phyloP scores from a whole-genome alignment of 1,284 basidiomycete species.

The Sporisorium exsertum region DNA sequence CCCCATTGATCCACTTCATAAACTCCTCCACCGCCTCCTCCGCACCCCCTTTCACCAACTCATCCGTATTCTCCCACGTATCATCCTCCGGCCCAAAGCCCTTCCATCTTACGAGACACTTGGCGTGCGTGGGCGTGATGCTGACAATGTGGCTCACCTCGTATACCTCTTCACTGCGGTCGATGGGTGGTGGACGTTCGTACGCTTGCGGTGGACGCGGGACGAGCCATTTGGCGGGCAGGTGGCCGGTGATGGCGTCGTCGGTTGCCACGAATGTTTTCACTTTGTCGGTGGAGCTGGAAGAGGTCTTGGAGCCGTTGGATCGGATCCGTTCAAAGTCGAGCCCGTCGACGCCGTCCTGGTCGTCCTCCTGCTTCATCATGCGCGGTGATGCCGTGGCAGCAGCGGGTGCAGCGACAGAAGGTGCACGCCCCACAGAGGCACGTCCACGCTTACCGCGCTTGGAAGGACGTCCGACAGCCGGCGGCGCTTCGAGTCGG shows the following conservation, averaged over 20 bases:
- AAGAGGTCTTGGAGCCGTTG: constrained; percentile 25
- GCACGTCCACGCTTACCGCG: constrained; percentile 1
- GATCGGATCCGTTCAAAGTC: constrained; percentile 32
- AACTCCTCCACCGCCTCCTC: constrained; percentile 68
- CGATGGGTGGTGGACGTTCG: constrained; percentile 34
- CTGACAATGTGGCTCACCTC: constrained; percentile 47
- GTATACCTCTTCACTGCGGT: constrained; percentile 33
- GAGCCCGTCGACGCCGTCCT: constrained; percentile 32
- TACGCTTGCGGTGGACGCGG: constrained; percentile 23
- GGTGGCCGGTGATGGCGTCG: constrained; percentile 68
- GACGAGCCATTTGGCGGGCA: constrained; percentile 41
- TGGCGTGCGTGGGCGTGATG: constrained; percentile 28
- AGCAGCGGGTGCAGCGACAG: not conserved
- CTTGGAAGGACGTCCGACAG: constrained; percentile 1
- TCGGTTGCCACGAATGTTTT: constrained; percentile 43
- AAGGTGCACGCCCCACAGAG: not conserved
- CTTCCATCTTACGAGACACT: constrained; percentile 76
- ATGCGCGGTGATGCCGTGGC: not conserved
- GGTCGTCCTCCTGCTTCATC: constrained; percentile 32
- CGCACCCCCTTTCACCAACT: constrained; percentile 73
- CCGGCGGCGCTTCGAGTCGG: not conserved
- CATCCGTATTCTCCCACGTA: constrained; percentile 76
- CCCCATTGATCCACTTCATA: constrained; percentile 29
- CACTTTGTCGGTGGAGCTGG: constrained; percentile 19
- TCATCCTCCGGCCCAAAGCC: constrained; percentile 75